Conservation (phyloP, 2,329 filamentous ascomycete species). For the Plenodomus tracheiphilus region DNA sequence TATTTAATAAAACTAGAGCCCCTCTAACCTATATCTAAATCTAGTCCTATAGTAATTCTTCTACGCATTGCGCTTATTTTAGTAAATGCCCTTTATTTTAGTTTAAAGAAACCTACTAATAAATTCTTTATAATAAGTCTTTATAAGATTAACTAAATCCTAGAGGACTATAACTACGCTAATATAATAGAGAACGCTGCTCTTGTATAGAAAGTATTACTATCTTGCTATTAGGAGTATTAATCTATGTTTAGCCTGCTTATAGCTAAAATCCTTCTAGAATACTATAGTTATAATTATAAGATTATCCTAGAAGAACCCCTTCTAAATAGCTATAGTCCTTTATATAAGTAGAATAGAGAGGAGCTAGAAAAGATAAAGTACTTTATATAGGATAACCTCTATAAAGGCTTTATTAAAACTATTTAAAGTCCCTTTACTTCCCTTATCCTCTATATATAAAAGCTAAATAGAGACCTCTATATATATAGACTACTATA, state of each 20-base stretch:
- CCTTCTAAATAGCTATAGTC: neutral
- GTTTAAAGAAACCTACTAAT: neutral
- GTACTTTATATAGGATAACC: neutral
- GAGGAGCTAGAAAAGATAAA: conserved; percentile 1
- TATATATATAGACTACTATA: conserved; percentile 10
- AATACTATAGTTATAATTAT: neutral
- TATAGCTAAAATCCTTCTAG: no score
- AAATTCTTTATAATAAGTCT: no score
- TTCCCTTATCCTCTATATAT: neutral
- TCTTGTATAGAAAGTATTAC: no score
- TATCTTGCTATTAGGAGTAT: no score
- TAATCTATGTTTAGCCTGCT: no score
- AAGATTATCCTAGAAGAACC: neutral
- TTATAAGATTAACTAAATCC: no score
- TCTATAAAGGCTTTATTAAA: neutral
- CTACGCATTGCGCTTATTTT: neutral
- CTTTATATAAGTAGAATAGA: conserved; percentile 1
- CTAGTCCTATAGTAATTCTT: no score
- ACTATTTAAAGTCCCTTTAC: neutral
- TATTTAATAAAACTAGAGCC: no score
- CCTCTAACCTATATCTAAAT: no score
- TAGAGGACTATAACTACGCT: no score
- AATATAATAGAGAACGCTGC: no score
- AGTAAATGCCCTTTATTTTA: neutral
- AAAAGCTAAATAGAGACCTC: conserved; percentile 2